Percentiles rank a stretch among this genome's conserved stretches.
Evolutionary conservation across 768 basidiomycete genomes (phyloP).

Genomic region (Auricularia sp.): DNA sequence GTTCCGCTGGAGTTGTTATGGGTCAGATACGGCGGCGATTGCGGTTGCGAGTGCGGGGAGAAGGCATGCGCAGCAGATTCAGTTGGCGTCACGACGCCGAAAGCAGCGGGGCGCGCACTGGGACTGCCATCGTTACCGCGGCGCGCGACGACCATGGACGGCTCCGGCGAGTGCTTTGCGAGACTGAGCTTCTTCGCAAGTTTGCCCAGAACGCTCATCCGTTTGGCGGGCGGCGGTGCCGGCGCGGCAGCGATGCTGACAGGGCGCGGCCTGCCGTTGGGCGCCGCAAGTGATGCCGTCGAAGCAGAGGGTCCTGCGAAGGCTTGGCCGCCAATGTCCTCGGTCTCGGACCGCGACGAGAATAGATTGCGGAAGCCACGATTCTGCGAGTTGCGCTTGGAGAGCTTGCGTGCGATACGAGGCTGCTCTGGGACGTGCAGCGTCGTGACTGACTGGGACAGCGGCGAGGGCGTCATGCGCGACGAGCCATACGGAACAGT

Average conservation of each 20-base stretch:
- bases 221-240: background rate
- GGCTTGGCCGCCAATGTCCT: background rate
- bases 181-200: conserved; percentile 2
- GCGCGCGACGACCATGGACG: background rate
- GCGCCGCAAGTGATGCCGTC: background rate
- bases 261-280: background rate
- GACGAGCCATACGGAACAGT: background rate
- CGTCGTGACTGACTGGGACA: background rate
- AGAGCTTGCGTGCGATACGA: background rate
- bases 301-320: background rate
- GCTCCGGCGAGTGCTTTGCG: background rate
- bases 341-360: background rate
- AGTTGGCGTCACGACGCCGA: background rate
- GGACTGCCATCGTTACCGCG: background rate
- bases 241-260: background rate
- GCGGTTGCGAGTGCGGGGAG: background rate
- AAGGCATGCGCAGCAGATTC: background rate
- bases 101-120: background rate
- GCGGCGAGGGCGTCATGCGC: conserved; percentile 2
- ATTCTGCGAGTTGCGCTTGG: background rate
- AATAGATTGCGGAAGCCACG: background rate
- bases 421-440: background rate
- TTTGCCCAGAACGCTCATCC: conserved; percentile 1
- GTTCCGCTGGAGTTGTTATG: background rate
- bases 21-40: background rate